A percentile compares a stretch with the other conserved stretches of the same genome.
phyloP scores from a whole-genome alignment of 768 basidiomycete genomes.

The Pleurotus tuoliensis region DNA sequence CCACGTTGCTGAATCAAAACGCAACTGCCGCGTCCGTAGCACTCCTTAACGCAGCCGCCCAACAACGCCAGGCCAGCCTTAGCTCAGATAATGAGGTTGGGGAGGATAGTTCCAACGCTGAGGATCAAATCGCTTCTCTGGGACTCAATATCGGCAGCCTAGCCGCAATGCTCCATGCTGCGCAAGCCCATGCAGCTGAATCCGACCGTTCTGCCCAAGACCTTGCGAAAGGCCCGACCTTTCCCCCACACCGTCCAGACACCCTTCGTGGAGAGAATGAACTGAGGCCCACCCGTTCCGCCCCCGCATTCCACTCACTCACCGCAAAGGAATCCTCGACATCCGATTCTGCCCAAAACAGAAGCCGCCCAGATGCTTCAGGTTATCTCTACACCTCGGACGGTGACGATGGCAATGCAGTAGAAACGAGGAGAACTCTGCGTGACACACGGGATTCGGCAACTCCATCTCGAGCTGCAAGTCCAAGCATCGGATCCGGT shows the following conservation, averaged over 20 bases:
- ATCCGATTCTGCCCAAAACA: constrained; percentile 22
- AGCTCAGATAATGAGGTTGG: constrained; percentile 22
- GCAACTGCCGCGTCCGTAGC: constrained; percentile 66
- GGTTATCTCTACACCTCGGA: constrained; percentile 47
- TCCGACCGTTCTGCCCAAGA: constrained; percentile 41
- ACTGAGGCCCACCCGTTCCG: constrained; percentile 57
- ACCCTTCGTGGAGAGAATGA: constrained; percentile 37
- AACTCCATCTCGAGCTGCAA: constrained; percentile 28
- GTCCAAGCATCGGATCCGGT: constrained; percentile 31
- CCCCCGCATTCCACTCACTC: constrained; percentile 77
- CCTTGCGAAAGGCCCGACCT: constrained; percentile 42
- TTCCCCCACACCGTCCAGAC: constrained; percentile 40
- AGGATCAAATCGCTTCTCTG: constrained; percentile 37
- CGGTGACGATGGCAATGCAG: constrained; percentile 29
- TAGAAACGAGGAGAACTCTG: background rate
- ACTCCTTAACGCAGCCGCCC: constrained; percentile 60
- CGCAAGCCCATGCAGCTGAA: constrained; percentile 56
- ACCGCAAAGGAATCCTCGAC: constrained; percentile 48
- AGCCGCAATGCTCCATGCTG: constrained; percentile 79
- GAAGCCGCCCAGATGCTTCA: constrained; percentile 43
- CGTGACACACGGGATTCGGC: constrained; percentile 9
- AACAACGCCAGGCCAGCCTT: constrained; percentile 54
- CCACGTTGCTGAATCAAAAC: constrained; percentile 70
- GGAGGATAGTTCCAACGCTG: constrained; percentile 15
- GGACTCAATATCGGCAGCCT: constrained; percentile 59